Conservation (phyloP, 2,329 filamentous ascomycete genomes). For the Neofusicoccum umdonicola region DNA sequence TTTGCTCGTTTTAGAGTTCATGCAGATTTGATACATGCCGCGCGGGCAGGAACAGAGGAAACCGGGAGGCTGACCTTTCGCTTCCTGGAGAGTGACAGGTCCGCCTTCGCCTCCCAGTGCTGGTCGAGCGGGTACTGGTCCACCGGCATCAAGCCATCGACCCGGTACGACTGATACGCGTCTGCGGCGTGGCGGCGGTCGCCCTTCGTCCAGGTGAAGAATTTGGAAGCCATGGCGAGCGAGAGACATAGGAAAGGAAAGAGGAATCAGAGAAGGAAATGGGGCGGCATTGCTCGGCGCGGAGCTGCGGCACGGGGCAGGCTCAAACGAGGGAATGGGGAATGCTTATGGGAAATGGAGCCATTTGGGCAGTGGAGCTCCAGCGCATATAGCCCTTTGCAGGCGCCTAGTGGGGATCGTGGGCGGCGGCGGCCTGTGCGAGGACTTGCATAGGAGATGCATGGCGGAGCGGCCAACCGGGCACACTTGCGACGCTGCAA, state of each 20-base stretch:
- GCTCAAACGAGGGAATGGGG: constrained; percentile 3
- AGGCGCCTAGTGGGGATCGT: background rate
- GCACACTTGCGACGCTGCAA: constrained; percentile 13
- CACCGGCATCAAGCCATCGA: constrained; percentile 40
- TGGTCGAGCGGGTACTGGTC: constrained; percentile 23
- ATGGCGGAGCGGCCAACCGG: background rate
- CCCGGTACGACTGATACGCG: constrained; percentile 26
- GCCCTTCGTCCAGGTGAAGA: constrained; percentile 46
- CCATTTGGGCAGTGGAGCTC: background rate
- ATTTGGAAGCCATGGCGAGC: constrained; percentile 38
- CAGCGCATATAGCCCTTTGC: background rate
- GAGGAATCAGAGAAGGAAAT: background rate
- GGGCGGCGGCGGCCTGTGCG: background rate
- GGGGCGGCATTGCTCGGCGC: background rate
- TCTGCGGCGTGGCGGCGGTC: constrained; percentile 33
- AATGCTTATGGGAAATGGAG: constrained; percentile 2
- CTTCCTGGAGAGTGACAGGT: constrained; percentile 17
- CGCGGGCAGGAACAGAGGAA: background rate
- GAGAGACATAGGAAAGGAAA: background rate
- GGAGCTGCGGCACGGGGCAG: background rate
- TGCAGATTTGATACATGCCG: background rate
- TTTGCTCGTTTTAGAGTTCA: background rate
- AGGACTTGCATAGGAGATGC: background rate
- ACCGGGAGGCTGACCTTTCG: constrained; percentile 2
- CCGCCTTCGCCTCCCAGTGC: constrained; percentile 18